These are phyloP conservation scores for Phytophthora pisi DNA, from an alignment of 352 stramenopile genomes.

Conservation along the genomic window DNA sequence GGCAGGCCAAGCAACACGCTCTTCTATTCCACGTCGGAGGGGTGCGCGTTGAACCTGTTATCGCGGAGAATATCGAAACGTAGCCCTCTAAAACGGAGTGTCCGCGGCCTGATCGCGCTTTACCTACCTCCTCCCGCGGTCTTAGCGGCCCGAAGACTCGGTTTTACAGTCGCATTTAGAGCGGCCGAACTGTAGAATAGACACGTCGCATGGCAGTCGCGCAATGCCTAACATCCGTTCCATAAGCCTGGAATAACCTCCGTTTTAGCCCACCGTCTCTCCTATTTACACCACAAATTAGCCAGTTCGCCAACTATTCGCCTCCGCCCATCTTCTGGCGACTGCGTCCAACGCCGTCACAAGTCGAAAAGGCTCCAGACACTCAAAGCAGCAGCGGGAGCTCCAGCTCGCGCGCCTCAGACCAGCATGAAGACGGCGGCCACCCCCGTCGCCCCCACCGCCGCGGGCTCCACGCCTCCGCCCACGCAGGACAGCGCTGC, in stretches of 20 bases:
- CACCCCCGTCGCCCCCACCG: conserved; percentile 22
- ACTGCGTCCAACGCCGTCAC: conserved; percentile 4
- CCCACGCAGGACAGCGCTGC: conserved; percentile 19
- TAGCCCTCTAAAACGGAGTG: background rate
- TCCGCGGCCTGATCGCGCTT: background rate
- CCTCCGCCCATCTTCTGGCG: background rate
- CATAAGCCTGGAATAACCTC: background rate
- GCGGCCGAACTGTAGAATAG: background rate
- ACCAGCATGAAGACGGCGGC: conserved; percentile 39
- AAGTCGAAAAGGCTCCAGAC: conserved; percentile 27
- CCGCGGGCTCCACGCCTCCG: conserved; percentile 4
- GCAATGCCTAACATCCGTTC: too few species aligned
- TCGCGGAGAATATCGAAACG: conserved; percentile 1
- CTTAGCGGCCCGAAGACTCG: background rate
- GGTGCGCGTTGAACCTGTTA: conserved; percentile 20
- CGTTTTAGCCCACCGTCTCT: background rate
- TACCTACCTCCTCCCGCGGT: background rate
- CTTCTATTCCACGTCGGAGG: conserved; percentile 23
- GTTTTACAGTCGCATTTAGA: background rate
- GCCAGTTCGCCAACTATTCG: conserved; percentile 8
- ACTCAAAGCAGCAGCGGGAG: conserved; percentile 1
- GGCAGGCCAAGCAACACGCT: conserved; percentile 21
- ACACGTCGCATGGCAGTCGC: background rate
- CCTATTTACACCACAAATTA: conserved; percentile 8
- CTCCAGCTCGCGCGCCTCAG: background rate